Base-by-base conservation (phyloP, 148 eudicot genomes). In the Silene uniflora region DNA sequence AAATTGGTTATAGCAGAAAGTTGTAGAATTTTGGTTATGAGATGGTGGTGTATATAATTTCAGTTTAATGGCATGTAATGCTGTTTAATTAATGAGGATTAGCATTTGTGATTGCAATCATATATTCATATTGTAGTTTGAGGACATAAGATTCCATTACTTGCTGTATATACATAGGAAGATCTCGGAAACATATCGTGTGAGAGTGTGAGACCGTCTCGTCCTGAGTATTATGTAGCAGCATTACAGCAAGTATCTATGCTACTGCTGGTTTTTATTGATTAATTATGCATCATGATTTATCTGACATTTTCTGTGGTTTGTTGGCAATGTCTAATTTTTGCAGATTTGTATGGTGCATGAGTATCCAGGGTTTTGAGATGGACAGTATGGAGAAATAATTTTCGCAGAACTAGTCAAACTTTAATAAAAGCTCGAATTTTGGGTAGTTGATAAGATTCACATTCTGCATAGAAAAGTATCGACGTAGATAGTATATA, bases 301-400 rank as follows among this genome's bases (percentile, higher is more conserved):
- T 68, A 7, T 68, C 21, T 67, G 55, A 42, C 44, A 68, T 49
- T 21, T 56, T 49, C 52, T 58, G 17, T 47, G 63, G 19, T 19
- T 21, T 61, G 35, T 61, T 63, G 47, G 24, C 72, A 39, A 22
- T 77, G 55, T 54, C 25, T 74, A 44, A 74, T 81, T 4, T 72
- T 4, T 72, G 80, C 87, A 82, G 87, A 78, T 74, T 76, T 56
- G 74, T 69, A 72, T 71, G 77, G 78, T 77, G 19, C 44, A 68
- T 72, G 78, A 78, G 67, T 76, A 75, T 80, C 59, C 35, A 66
- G 49, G 84, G 62, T 60, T 46, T 42, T 67, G 72, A 67, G 62
- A 76, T 72, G 85, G 82, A 64, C 72, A 77, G 70, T 69, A 23
- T 52, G 69, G 80, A 71, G 79, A 68, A 80, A 54, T 68, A 77